Percentiles rank a stretch among this genome's conserved stretches.
phyloP scores from a whole-genome alignment of 495 filamentous ascomycete species.

The Penicillium angulare region DNA sequence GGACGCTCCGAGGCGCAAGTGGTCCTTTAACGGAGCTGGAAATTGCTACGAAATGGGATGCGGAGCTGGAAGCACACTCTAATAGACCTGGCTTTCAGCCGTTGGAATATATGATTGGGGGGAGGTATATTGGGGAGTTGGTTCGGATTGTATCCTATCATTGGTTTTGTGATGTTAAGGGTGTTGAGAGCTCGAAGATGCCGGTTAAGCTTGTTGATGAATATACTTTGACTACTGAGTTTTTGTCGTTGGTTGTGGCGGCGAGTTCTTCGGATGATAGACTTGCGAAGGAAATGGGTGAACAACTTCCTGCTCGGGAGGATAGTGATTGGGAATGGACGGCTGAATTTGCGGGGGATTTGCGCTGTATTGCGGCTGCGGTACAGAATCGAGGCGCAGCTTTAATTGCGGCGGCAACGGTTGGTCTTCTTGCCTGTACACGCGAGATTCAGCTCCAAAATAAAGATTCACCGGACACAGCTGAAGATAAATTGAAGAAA shows the following conservation, averaged over 20 bases:
- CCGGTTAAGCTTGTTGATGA: conserved; percentile 48
- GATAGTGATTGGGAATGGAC: conserved; percentile 53
- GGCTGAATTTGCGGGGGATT: conserved; percentile 44
- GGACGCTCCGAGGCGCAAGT: conserved; percentile 67
- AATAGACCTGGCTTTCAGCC: conserved; percentile 74
- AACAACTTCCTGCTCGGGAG: conserved; percentile 46
- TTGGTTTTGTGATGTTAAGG: conserved; percentile 46
- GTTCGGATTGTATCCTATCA: conserved; percentile 64
- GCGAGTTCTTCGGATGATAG: conserved; percentile 29
- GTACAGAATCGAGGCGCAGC: conserved; percentile 63
- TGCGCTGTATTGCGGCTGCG: conserved; percentile 54
- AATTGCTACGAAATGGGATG: conserved; percentile 66
- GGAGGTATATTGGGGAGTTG: conserved; percentile 72
- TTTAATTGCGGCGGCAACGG: conserved; percentile 61
- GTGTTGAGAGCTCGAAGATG: conserved; percentile 26
- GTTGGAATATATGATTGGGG: conserved; percentile 77
- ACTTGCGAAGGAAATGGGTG: conserved; percentile 44
- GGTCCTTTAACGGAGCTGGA: conserved; percentile 56
- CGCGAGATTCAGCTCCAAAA: conserved; percentile 50
- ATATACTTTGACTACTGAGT: conserved; percentile 64
- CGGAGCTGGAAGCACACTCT: conserved; percentile 53
- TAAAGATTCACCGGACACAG: background rate
- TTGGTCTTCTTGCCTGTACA: conserved; percentile 61
- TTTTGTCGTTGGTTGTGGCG: conserved; percentile 59
- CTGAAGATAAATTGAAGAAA: background rate